Evolutionary conservation across 257 asterid genomes (phyloP), one percentile per base, ranked within the genome.

Genomic region (Buddleja alternifolia): DNA sequence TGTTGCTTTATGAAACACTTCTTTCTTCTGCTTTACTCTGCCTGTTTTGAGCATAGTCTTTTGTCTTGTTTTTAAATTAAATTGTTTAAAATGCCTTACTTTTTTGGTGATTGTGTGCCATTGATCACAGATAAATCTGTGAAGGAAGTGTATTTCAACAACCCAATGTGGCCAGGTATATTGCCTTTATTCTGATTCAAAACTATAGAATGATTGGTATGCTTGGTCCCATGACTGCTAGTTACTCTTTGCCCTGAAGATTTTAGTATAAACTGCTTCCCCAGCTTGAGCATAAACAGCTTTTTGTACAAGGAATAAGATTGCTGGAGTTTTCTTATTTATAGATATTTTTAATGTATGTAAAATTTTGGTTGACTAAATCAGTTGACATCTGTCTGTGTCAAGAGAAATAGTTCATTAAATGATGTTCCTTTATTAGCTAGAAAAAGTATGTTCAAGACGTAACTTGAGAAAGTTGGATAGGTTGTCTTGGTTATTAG

Each of bases 141-240:
- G 69, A 82, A 73, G 54, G 78, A 64, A 24, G 67, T 86, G 66
- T 89, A 83, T 67, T 94, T 85, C 73, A 89, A 94, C 86, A 94
- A 94, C 73, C 98, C 99, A 60, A 94, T 94, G 99, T 94, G 99
- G 99, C 99, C 98, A 82, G 99, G 99, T 91, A 70, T 44, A 25
- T 52, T 74, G 52, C 37, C 21, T 50, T 45, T 15, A 16, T 66
- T 23, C 47, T 45, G 55, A 45, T 60, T 70, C 34, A 21, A 40
- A 1, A 17, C 21, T 14, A 1, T 34, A 17, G 20, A 15, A 12
- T 20, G 19, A 64, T 20, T 23, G 56, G 14, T 24, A 23, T 53
- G 37, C 16, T 53, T 53, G 10, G 7, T 8, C 39, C 17, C 39
- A 21, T 9, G 60, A 53, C 37, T 53, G 24, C 41, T 47, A 47